Base-by-base conservation (phyloP, 495 filamentous ascomycete genomes). In the Bryoglossum gracile region DNA sequence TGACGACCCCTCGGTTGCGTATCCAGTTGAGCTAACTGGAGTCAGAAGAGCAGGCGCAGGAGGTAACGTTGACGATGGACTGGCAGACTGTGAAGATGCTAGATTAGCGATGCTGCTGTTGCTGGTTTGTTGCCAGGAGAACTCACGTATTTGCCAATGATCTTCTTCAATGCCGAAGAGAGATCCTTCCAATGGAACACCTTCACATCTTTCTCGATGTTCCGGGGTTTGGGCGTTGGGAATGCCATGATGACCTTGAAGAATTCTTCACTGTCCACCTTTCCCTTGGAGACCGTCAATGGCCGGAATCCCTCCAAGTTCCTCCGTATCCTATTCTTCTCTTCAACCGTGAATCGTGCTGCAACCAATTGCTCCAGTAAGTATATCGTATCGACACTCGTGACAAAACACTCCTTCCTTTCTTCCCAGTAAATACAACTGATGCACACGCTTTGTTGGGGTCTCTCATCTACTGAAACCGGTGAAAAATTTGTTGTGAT, bases 201-300 rank as follows among this genome's bases (percentile, higher is more conserved):
- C 65, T 98, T 98, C 57, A 98, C 87, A 58, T 95, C 90, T 68
- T 98, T 98, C 72, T 96, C 92, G 56, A 98, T 98, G 57, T 95
- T 95, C 33, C 92, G 75, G 4, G 92, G 94, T 69, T 96, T 96
- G 2, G 94, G 94, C 19, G 80, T 83, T 9, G 87, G 86, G 62
- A 97, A 95, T n/a, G 79, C 84, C 94, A 98, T 97, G 66, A 98
- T 96, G 51, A 96, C 71, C 68, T 95, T 95, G 80, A 97, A 97
- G 68, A 97, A 96, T 35, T 89, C 86, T 63, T 95, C 90, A 59
- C 84, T 94, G 36, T 97, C 91, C 1, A 77, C 59, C 67, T 95
- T 95, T 45, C 81, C 78, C 62, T 98, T 98, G 28, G 88, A 94
- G 11, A 97, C 87, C 0, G 92, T 98, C 48, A 84, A 61, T 6